A percentile compares a stretch with the other conserved stretches of the same genome.
phyloP scores from a whole-genome alignment of 768 basidiomycete genomes.

The Leccinum longicurvipes region DNA sequence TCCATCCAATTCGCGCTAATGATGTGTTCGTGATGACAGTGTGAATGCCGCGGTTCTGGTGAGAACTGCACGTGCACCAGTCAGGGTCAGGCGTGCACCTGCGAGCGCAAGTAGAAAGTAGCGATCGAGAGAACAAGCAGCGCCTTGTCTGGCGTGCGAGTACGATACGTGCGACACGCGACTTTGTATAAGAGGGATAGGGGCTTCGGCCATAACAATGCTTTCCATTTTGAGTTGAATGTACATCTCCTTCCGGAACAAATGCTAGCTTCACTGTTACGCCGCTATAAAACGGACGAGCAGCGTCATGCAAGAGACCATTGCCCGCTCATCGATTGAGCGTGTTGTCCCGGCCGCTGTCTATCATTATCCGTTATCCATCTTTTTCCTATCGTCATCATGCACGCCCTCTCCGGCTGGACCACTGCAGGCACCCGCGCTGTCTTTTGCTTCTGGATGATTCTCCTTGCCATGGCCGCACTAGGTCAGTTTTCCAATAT shows the following conservation, averaged over 20 bases:
- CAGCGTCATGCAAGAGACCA: background rate
- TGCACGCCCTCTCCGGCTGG: constrained; percentile 7
- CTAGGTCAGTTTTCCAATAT: constrained; percentile 14
- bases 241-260: background rate
- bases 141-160: constrained; percentile 1
- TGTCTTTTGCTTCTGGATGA: constrained; percentile 19
- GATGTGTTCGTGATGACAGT: constrained; percentile 4
- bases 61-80: constrained; percentile 16
- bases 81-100: constrained; percentile 13
- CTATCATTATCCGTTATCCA: background rate
- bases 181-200: constrained; percentile 8
- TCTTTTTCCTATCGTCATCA: background rate
- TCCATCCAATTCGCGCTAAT: background rate
- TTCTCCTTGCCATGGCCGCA: constrained; percentile 17
- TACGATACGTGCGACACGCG: constrained; percentile 1
- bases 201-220: background rate
- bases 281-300: constrained; percentile 4
- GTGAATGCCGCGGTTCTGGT: constrained; percentile 21
- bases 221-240: constrained; percentile 13
- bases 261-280: background rate
- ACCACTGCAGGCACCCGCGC: constrained; percentile 5
- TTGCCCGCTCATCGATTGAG: constrained; percentile 14
- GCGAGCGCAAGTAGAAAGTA: constrained; percentile 16
- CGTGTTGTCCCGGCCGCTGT: background rate
- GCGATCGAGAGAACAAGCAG: constrained; percentile 8